phyloP scores from a whole-genome alignment of 1,284 basidiomycete genomes.

The Ganoderma lucidum region DNA sequence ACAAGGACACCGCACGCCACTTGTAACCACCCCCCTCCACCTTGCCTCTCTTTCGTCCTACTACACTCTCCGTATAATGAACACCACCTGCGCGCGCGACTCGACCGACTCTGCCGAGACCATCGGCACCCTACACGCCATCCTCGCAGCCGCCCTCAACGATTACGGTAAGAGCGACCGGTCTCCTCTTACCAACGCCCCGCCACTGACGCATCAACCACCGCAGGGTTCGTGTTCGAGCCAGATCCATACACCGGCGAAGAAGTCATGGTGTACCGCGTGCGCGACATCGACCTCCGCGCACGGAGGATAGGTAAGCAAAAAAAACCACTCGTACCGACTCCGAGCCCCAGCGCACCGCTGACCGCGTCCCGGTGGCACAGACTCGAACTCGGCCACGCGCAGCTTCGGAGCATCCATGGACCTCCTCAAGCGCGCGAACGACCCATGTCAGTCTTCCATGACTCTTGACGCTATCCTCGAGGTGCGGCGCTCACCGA shows the following conservation, averaged over 20 bases:
- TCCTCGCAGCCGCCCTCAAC: constrained; percentile 6
- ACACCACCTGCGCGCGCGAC: neutral
- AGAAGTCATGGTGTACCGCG: constrained; percentile 9
- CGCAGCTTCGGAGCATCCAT: constrained; percentile 18
- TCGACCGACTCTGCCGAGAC: neutral
- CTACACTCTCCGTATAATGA: neutral
- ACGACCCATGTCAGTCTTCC: constrained; percentile 7
- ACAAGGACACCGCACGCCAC: neutral
- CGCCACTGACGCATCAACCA: neutral
- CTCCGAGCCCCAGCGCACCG: neutral
- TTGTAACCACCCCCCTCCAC: neutral
- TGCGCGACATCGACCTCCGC: constrained; percentile 18
- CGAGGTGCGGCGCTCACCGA: constrained; percentile 21
- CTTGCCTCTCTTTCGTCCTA: neutral
- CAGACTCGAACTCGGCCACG: constrained; percentile 21
- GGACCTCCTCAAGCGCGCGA: constrained; percentile 1
- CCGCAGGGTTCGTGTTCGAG: constrained; percentile 5
- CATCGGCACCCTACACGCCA: neutral
- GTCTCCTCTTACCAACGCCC: no score
- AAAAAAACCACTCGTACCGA: no score
- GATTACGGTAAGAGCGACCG: neutral
- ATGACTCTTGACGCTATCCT: neutral
- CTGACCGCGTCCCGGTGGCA: neutral
- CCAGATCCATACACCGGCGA: constrained; percentile 7
- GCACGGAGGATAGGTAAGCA: constrained; percentile 13